These are phyloP conservation scores for Phytophthora cactorum DNA, from an alignment of 352 stramenopile genomes.

Conservation along the genomic window DNA sequence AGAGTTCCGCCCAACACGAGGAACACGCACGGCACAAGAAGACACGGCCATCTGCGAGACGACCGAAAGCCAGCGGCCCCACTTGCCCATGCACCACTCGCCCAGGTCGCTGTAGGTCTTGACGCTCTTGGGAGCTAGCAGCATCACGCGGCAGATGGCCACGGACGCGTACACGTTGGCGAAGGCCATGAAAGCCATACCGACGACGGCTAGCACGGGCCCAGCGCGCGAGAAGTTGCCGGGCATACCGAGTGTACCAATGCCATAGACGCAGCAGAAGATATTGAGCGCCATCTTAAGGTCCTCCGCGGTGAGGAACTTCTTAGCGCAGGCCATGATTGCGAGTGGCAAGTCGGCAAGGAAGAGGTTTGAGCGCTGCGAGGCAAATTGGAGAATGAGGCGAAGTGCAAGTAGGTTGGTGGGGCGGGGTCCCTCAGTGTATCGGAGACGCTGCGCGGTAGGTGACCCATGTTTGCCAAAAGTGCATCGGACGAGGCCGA, in stretches of 20 bases:
- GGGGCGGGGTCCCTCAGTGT: neutral
- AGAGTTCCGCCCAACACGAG: slow-evolving; percentile 30
- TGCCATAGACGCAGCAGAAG: slow-evolving; percentile 9
- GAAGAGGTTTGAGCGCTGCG: neutral
- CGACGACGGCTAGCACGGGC: slow-evolving; percentile 31
- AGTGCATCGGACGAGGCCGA: slow-evolving; percentile 1
- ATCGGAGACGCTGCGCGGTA: neutral
- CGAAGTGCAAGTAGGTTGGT: neutral
- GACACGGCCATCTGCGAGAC: slow-evolving; percentile 44
- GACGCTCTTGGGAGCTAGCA: slow-evolving; percentile 31
- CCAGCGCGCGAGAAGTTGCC: slow-evolving; percentile 29
- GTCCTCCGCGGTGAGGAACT: slow-evolving; percentile 22
- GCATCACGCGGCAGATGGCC: slow-evolving; percentile 36
- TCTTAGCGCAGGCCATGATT: slow-evolving; percentile 21
- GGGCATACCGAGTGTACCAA: slow-evolving; percentile 29
- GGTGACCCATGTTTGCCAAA: neutral
- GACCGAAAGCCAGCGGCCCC: slow-evolving; percentile 46
- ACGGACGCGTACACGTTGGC: slow-evolving; percentile 49
- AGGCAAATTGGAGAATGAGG: neutral
- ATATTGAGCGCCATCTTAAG: slow-evolving; percentile 33
- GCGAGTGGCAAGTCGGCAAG: neutral
- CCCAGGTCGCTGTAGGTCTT: slow-evolving; percentile 47
- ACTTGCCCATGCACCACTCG: slow-evolving; percentile 39
- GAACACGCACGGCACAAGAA: slow-evolving; percentile 35
- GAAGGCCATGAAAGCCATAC: slow-evolving; percentile 47